phyloP scores from a whole-genome alignment of 1,139 yeast genomes.

The Debaryomyces fabryi region DNA sequence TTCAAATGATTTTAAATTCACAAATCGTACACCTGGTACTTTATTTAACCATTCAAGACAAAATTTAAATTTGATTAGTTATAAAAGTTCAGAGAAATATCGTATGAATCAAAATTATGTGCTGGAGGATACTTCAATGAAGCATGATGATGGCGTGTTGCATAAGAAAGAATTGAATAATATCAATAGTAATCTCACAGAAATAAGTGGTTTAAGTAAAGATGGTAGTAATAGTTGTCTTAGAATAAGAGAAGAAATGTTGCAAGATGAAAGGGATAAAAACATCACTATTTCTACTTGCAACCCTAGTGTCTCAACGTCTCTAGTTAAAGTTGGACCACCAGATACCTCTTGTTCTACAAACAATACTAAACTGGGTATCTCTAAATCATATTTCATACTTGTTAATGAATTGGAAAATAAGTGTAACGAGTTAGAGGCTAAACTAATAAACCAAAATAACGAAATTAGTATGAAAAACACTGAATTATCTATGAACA shows the following conservation, averaged over 20 bases:
- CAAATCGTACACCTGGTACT: neutral
- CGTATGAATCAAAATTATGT: neutral
- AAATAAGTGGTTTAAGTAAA: neutral
- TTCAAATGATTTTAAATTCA: neutral
- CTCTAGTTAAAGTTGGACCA: neutral
- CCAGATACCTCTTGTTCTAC: neutral
- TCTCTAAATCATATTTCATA: constrained; percentile 3
- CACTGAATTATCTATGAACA: neutral
- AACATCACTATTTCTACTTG: neutral
- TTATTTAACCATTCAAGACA: neutral
- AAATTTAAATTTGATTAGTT: neutral
- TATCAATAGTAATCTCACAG: neutral
- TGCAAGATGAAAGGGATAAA: neutral
- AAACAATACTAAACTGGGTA: neutral
- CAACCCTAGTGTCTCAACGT: neutral
- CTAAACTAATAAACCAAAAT: neutral
- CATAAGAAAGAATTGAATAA: neutral
- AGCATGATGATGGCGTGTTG: neutral
- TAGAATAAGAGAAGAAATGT: neutral
- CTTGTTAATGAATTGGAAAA: constrained; percentile 2
- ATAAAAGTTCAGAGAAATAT: neutral
- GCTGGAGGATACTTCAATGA: neutral
- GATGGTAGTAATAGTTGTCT: neutral
- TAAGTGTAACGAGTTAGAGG: constrained; percentile 1
- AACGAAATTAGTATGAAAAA: neutral